These are phyloP conservation scores for Cucumis variabilis DNA, from an alignment of 331 rosid genomes.

Conservation along the genomic window DNA sequence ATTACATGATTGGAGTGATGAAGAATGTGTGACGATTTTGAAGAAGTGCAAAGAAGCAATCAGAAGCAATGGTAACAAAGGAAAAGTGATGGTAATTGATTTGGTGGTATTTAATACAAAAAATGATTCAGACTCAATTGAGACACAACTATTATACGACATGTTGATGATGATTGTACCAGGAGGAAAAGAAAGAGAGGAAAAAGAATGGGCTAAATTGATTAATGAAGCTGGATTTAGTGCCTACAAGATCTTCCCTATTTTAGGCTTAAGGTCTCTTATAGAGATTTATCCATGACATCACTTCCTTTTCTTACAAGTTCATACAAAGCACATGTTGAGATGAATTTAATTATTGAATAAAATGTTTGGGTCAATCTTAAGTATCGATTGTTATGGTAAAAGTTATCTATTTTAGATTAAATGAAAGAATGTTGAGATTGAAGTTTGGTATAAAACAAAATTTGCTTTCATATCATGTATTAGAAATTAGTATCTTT, in stretches of 20 bases:
- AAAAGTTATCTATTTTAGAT: too few species aligned
- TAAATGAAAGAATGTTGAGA: too few species aligned
- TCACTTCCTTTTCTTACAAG: too few species aligned
- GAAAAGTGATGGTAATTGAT: constrained; percentile 61
- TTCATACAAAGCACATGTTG: background rate
- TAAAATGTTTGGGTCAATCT: too few species aligned
- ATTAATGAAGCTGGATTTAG: constrained; percentile 40
- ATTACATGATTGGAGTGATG: constrained; percentile 65
- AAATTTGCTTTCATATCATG: too few species aligned
- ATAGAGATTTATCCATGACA: constrained; percentile 42
- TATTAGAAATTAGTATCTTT: too few species aligned
- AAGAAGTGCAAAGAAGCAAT: constrained; percentile 52
- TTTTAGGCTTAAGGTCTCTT: constrained; percentile 42
- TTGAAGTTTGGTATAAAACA: too few species aligned
- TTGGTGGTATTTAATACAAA: constrained; percentile 30
- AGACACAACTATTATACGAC: constrained; percentile 46
- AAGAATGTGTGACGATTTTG: constrained; percentile 49
- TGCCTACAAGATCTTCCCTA: constrained; percentile 40
- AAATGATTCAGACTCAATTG: background rate
- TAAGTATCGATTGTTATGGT: too few species aligned
- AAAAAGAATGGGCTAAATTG: constrained; percentile 50
- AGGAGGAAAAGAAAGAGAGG: constrained; percentile 42
- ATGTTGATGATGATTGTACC: constrained; percentile 43
- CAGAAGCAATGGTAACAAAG: constrained; percentile 32
- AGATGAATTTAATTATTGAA: background rate